phyloP scores from a whole-genome alignment of 352 stramenopile genomes.

The Pythium vanterpoolii region DNA sequence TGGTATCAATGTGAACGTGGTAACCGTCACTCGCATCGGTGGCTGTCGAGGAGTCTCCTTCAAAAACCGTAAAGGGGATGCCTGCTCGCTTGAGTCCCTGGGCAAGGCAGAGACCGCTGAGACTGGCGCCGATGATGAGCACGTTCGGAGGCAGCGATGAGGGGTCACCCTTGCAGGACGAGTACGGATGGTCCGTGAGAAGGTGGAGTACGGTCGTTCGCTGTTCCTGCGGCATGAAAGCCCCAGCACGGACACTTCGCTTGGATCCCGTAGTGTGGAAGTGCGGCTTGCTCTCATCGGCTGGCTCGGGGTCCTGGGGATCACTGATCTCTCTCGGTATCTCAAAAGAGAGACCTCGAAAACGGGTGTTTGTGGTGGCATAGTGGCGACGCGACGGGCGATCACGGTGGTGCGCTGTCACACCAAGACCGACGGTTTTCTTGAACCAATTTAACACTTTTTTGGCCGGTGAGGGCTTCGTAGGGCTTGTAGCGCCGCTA shows the following conservation, averaged over 20 bases:
- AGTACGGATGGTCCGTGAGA: not conserved
- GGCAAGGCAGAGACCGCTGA: constrained; percentile 53
- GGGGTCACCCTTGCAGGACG: no score
- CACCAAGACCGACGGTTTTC: not conserved
- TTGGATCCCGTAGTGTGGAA: not conserved
- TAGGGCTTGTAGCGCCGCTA: no score
- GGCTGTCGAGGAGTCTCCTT: constrained; percentile 29
- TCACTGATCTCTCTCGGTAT: not conserved
- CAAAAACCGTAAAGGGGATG: constrained; percentile 65
- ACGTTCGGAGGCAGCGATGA: constrained; percentile 9
- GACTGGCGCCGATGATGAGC: constrained; percentile 40
- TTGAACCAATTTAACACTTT: not conserved
- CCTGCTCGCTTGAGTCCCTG: constrained; percentile 54
- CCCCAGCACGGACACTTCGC: not conserved
- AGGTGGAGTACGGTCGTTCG: not conserved
- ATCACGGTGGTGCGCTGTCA: not conserved
- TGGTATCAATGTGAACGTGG: constrained; percentile 48
- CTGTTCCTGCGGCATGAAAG: not conserved
- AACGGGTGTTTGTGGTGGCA: not conserved
- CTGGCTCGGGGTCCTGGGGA: not conserved
- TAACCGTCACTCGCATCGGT: constrained; percentile 25
- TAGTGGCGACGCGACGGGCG: not conserved
- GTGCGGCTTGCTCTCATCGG: not conserved
- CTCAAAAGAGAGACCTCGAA: no score
- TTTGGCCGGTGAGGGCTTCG: not conserved